Conservation (phyloP, 208 protist species). For the Trypanosoma boissoni region DNA sequence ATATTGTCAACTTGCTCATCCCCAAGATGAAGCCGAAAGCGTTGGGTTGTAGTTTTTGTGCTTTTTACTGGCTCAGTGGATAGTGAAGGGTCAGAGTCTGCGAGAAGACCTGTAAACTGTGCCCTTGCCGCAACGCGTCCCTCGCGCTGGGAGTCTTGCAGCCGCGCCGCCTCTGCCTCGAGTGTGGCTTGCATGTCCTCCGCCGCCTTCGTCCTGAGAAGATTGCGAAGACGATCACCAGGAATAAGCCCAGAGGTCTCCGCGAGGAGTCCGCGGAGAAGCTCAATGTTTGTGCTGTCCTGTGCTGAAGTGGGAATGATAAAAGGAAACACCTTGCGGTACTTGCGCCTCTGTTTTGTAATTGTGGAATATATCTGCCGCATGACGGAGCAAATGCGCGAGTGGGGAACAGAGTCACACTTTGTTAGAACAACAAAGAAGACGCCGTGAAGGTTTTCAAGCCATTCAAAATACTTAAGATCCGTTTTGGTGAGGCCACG, state of each 20-base stretch:
- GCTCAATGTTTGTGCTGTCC: conserved; percentile 81
- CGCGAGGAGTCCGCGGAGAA: conserved; percentile 79
- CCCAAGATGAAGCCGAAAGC: too few species aligned
- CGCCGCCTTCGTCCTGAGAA: conserved; percentile 55
- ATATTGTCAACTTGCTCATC: not conserved
- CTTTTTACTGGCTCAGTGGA: too few species aligned
- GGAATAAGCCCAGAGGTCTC: conserved; percentile 88
- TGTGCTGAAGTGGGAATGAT: conserved; percentile 83
- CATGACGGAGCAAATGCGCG: conserved; percentile 85
- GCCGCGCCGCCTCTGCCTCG: conserved; percentile 44
- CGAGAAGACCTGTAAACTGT: conserved; percentile 33
- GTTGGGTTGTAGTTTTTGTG: not conserved
- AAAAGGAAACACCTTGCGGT: conserved; percentile 85
- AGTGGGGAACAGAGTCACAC: conserved; percentile 87
- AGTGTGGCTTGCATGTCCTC: conserved; percentile 47
- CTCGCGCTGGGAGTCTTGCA: conserved; percentile 42
- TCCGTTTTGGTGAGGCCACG: conserved; percentile 83
- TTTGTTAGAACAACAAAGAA: conserved; percentile 90
- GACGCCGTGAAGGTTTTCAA: conserved; percentile 87
- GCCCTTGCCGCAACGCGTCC: conserved; percentile 40
- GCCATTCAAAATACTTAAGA: conserved; percentile 85
- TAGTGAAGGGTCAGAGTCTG: too few species aligned
- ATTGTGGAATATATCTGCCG: conserved; percentile 84
- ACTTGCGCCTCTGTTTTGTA: conserved; percentile 80
- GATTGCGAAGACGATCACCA: conserved; percentile 68